Base-by-base conservation (phyloP, 306 rosid genomes). In the Casuarina cunninghamiana region DNA sequence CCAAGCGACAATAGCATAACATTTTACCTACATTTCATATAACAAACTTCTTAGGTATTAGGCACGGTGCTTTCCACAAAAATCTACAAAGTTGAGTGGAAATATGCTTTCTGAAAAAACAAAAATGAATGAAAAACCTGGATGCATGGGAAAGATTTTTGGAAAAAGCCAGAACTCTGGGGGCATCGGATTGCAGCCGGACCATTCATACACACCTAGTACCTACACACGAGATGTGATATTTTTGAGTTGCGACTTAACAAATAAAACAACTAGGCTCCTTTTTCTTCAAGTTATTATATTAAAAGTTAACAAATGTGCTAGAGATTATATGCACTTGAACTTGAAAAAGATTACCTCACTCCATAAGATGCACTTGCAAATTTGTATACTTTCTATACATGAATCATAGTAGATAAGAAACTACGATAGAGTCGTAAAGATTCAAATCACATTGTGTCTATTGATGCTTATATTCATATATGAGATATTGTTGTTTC, bases 131-230 rank as follows among this genome's bases (percentile, higher is more conserved):
- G 8, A 73, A 37, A 49, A 19, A 89, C 91, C 89, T 78, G 97
- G 93, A 88, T 91, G 92, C 76, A 87, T 38, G 17, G 94, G 90
- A 5, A 10, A 42, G 54, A 70, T 50, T 17, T 77, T 72, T 26
- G 94, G 94, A 12, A 91, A 78, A 83, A 91, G 80, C 97, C 94
- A 91, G 9, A 91, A 84, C 79, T 89, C 97, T 2, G 97, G 97
- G 21, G 94, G 94, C 72, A 89, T 72, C 51, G 97, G 94, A 70
- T 89, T 91, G 83, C 89, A 86, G 53, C 97, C 97, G 13, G 74
- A 67, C 97, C 97, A 89, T 50, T 89, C 97, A 82, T 86, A 91
- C n/a, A 85, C 74, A 53, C 97, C 97, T 5, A 91, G 89, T 46
- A 89, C 87, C 87, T 82, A 48, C 3, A 15, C 13, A 26, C 21